Base-by-base conservation (phyloP, 345 rosid genomes). In the Boechera retrofracta region DNA sequence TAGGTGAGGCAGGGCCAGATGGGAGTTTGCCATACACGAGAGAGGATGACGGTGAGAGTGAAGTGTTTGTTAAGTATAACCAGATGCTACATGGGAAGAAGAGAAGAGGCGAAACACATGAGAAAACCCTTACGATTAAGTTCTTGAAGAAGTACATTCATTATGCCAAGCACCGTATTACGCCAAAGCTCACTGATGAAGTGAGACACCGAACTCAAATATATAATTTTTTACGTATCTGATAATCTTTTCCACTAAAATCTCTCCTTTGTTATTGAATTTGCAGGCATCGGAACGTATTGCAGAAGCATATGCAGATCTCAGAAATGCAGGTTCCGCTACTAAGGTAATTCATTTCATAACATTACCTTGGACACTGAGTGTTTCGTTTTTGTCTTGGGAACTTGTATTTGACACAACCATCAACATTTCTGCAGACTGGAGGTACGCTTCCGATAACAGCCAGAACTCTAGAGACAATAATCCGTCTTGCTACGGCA, bases 361-460 rank as follows among this genome's bases (percentile, higher is more conserved):
- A 79, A 57, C 24, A 18, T 58, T 7, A 77, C 28, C 11, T 67
- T 64, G 44, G 21, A 36, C 12, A 26, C 28, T 10, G 47, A 52
- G 13, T 52, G 64, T 5, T 44, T 31, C 53, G 45, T 28, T 33
- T 45, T 49, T 10, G 7, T 64, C 54, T 56, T 29, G 8, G 33
- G 45, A 59, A 59, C 44, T 33, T 60, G 64, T 67, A 26, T 61
- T 61, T 73, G 57, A 67, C 44, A 45, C 24, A 48, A 26, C 44
- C 36, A 16, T 67, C 18, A 3, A 16, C 53, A 72, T 79, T 53
- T 77, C 67, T 80, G 84, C 67, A 95, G 99, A 92, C 96, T 56
- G 98, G 99, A 39, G 99, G 99, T 83, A 92, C 98, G 4, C 98
- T 95, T 81, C 98, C 98, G 9, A 92, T 95, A 52, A 95, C 99